Evolutionary conservation across 2,329 filamentous ascomycete species (phyloP).

Genomic region (Juglanconis sp.): DNA sequence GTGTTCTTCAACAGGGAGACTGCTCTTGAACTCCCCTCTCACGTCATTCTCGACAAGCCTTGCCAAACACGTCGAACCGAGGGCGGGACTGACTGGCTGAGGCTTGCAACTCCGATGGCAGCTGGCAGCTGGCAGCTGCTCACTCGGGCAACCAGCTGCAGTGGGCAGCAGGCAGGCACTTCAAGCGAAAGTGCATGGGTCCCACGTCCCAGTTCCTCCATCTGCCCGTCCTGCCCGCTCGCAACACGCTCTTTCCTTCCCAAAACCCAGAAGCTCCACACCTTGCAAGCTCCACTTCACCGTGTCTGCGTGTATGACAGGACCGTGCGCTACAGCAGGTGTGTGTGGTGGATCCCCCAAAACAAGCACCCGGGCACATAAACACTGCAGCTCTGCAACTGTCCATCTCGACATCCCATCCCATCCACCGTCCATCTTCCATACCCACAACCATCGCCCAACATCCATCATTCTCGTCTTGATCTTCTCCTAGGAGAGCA

Average conservation of each 20-base stretch:
- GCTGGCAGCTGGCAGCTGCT: too few species aligned
- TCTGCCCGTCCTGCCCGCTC: background rate
- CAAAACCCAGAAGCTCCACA: conserved; percentile 1
- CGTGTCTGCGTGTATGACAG: background rate
- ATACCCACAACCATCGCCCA: background rate
- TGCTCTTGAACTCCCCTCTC: background rate
- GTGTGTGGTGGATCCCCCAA: conserved; percentile 1
- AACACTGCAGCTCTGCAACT: conserved; percentile 5
- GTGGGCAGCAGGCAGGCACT: background rate
- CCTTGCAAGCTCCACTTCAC: background rate
- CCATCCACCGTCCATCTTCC: background rate
- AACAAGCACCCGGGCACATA: background rate
- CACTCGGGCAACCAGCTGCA: background rate
- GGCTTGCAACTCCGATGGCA: too few species aligned
- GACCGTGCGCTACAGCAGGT: background rate
- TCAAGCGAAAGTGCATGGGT: background rate
- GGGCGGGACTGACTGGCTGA: too few species aligned
- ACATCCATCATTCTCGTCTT: background rate
- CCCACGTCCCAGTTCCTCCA: background rate
- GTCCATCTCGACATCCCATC: background rate
- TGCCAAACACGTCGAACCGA: background rate
- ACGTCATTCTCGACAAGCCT: background rate
- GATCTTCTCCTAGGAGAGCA: background rate
- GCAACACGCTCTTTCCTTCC: background rate
- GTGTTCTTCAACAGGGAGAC: background rate